A percentile compares a stretch with the other conserved stretches of the same genome.
Conservation (phyloP, 306 rosid species). For the Cicer bijugum region DNA sequence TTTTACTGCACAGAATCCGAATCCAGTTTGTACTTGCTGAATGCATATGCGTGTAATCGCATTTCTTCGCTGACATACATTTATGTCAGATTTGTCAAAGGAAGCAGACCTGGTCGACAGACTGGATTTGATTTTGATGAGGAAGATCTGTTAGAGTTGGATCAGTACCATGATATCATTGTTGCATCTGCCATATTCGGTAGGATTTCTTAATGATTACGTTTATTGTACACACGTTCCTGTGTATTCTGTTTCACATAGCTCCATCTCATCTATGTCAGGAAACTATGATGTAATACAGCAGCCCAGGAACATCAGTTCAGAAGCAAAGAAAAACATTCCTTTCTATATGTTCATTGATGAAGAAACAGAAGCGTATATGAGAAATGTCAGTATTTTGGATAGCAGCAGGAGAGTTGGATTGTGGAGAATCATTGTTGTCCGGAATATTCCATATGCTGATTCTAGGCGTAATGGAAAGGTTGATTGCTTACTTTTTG, state of each 20-base stretch:
- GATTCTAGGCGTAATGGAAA: constrained; percentile 97
- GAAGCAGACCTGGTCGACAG: constrained; percentile 78
- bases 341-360: constrained; percentile 95
- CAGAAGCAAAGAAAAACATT: constrained; percentile 61
- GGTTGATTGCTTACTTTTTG: constrained; percentile 56
- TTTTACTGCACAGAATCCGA: background rate
- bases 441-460: constrained; percentile 74
- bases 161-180: constrained; percentile 81
- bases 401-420: constrained; percentile 76
- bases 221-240: background rate
- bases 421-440: constrained; percentile 88
- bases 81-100: constrained; percentile 81
- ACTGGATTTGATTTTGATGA: constrained; percentile 96
- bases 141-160: constrained; percentile 82
- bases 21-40: constrained; percentile 19
- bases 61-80: constrained; percentile 41
- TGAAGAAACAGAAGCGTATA: constrained; percentile 79
- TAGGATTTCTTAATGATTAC: constrained; percentile 45
- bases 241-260: constrained; percentile 49
- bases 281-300: constrained; percentile 95
- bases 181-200: constrained; percentile 98
- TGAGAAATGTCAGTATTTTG: constrained; percentile 79
- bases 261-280: constrained; percentile 48
- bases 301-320: constrained; percentile 84
- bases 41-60: constrained; percentile 39